Conservation (phyloP, 345 rosid genomes). For the Sisymbrium altissimum region DNA sequence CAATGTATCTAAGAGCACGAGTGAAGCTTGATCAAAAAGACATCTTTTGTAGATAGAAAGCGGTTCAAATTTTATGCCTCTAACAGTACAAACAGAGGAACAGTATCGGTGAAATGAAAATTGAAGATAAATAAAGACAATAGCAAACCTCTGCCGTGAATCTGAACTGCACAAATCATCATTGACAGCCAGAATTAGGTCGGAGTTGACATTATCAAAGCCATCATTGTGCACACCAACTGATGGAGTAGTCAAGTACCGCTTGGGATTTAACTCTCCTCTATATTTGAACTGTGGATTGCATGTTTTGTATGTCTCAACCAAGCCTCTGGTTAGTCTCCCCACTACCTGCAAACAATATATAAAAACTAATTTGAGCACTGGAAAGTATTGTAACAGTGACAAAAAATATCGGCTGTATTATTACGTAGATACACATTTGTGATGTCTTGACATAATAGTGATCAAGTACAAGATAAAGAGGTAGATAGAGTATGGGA, state of each 20-base stretch:
- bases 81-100: constrained; percentile 20
- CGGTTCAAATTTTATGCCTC: constrained; percentile 7
- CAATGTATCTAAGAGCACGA: constrained; percentile 66
- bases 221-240: constrained; percentile 92
- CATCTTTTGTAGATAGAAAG: not conserved
- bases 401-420: constrained; percentile 1
- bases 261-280: constrained; percentile 91
- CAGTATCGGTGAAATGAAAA: not conserved
- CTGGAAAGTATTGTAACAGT: not conserved
- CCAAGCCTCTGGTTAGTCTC: constrained; percentile 80
- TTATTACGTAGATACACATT: constrained; percentile 6
- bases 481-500: not conserved
- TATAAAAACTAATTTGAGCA: constrained; percentile 11
- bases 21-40: constrained; percentile 23
- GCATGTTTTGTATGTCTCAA: constrained; percentile 85
- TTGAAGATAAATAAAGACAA: not conserved
- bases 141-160: constrained; percentile 74
- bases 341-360: constrained; percentile 66
- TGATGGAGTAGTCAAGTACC: constrained; percentile 94
- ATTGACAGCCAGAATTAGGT: constrained; percentile 88
- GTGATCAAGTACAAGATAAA: constrained; percentile 1
- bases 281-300: constrained; percentile 86
- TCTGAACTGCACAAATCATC: constrained; percentile 63
- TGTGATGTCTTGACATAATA: not conserved
- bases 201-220: constrained; percentile 88